These are phyloP conservation scores for Pyricularia sp. DNA, from an alignment of 2,329 filamentous ascomycete species.

Conservation along the genomic window DNA sequence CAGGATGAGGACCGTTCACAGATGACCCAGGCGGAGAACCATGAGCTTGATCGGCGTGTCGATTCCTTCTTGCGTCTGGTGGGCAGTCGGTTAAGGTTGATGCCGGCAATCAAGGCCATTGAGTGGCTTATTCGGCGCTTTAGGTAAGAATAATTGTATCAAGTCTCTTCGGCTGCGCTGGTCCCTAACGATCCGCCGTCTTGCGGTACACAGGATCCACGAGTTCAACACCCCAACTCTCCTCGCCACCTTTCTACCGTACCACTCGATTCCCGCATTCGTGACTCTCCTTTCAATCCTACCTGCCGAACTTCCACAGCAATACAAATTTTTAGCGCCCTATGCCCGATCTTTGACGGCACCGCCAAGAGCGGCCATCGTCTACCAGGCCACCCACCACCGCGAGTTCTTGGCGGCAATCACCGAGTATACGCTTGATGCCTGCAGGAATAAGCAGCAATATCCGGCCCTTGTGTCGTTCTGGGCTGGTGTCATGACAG, in stretches of 20 bases:
- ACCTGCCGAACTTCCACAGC: conserved; percentile 60
- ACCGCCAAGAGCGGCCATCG: conserved; percentile 71
- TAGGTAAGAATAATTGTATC: conserved; percentile 43
- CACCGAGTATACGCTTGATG: conserved; percentile 69
- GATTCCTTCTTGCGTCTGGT: conserved; percentile 77
- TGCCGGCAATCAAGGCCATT: conserved; percentile 79
- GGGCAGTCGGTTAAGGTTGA: conserved; percentile 67
- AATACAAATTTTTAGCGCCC: conserved; percentile 77
- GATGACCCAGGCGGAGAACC: conserved; percentile 74
- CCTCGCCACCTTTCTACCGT: conserved; percentile 82
- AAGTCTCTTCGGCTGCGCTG: conserved; percentile 6
- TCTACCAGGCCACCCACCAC: conserved; percentile 75
- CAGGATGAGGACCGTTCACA: conserved; percentile 79
- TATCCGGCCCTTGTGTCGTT: conserved; percentile 76
- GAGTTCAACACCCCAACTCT: conserved; percentile 77
- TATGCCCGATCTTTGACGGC: conserved; percentile 71
- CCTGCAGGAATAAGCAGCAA: conserved; percentile 61
- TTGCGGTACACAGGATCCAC: conserved; percentile 56
- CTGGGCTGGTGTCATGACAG: conserved; percentile 82
- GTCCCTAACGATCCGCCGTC: conserved; percentile 7
- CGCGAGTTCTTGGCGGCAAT: conserved; percentile 65
- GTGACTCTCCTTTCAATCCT: conserved; percentile 80
- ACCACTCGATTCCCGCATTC: conserved; percentile 81
- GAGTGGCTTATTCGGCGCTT: conserved; percentile 95
- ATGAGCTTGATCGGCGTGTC: conserved; percentile 65